Evolutionary conservation across 2,329 filamentous ascomycete species (phyloP).

Genomic region (Curvularia sp.): DNA sequence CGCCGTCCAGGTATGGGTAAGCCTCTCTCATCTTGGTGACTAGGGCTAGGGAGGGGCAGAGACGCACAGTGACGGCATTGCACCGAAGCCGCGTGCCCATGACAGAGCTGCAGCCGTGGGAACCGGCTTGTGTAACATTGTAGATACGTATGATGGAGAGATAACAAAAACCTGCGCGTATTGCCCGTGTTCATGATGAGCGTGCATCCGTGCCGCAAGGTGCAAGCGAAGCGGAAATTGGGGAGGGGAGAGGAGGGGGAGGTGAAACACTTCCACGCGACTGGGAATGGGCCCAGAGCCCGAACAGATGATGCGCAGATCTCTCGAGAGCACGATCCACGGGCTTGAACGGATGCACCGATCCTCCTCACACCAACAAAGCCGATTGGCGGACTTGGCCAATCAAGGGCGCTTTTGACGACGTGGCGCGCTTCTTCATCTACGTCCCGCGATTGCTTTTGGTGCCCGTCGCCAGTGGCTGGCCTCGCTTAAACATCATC

Average conservation of each 20-base stretch:
- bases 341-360: conserved; percentile 18
- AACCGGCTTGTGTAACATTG: neutral
- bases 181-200: conserved; percentile 4
- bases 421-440: conserved; percentile 14
- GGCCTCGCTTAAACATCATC: conserved; percentile 24
- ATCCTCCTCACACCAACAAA: conserved; percentile 13
- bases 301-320: conserved; percentile 25
- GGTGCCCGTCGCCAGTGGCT: conserved; percentile 18
- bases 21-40: conserved; percentile 15
- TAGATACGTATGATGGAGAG: neutral
- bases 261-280: conserved; percentile 25
- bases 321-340: conserved; percentile 17
- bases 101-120: neutral
- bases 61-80: conserved; percentile 25
- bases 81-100: conserved; percentile 6
- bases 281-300: conserved; percentile 12
- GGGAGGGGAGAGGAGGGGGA: conserved; percentile 16
- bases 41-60: conserved; percentile 4
- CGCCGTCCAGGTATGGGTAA: conserved; percentile 8
- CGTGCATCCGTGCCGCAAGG: conserved; percentile 5
- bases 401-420: conserved; percentile 10
- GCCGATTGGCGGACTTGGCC: conserved; percentile 19
- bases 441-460: conserved; percentile 18
- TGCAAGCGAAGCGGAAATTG: conserved; percentile 25
- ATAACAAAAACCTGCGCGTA: neutral